These are phyloP conservation scores for Pythium utonaiense DNA, from an alignment of 352 stramenopile genomes.

Conservation along the genomic window DNA sequence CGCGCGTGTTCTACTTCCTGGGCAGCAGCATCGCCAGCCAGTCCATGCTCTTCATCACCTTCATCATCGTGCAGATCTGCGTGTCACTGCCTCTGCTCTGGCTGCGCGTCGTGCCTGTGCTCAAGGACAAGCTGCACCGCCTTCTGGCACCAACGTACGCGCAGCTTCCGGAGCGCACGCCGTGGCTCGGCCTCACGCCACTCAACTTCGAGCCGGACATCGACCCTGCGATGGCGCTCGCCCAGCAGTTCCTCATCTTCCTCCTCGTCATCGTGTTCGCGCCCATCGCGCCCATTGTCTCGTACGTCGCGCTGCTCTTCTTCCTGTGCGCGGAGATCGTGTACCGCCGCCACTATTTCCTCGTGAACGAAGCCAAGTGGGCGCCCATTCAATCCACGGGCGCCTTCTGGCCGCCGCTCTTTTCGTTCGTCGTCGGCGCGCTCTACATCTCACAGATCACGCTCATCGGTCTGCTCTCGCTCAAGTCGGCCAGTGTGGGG, in stretches of 20 bases:
- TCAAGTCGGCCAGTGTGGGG: constrained; percentile 51
- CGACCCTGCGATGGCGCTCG: constrained; percentile 52
- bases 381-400: constrained; percentile 53
- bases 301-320: constrained; percentile 57
- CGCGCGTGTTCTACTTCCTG: constrained; percentile 61
- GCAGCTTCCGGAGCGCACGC: constrained; percentile 37
- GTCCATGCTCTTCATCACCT: constrained; percentile 80
- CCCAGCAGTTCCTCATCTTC: constrained; percentile 71
- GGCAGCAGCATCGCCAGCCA: constrained; percentile 68
- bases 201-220: constrained; percentile 53
- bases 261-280: constrained; percentile 70
- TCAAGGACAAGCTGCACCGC: constrained; percentile 40
- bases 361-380: constrained; percentile 60
- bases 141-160: constrained; percentile 49
- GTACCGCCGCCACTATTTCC: constrained; percentile 69
- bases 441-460: constrained; percentile 62
- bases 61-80: constrained; percentile 70
- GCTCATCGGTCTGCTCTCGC: constrained; percentile 60
- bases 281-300: constrained; percentile 67
- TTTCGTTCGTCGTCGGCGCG: constrained; percentile 58
- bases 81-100: constrained; percentile 57
- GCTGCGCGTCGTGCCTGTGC: constrained; percentile 49
- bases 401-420: constrained; percentile 66
- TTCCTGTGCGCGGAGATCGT: constrained; percentile 65
- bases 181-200: constrained; percentile 54